Evolutionary conservation across 78 protist species (phyloP), one percentile per base, ranked within the genome.

Genomic region (Dictyostelium discoideum): DNA sequence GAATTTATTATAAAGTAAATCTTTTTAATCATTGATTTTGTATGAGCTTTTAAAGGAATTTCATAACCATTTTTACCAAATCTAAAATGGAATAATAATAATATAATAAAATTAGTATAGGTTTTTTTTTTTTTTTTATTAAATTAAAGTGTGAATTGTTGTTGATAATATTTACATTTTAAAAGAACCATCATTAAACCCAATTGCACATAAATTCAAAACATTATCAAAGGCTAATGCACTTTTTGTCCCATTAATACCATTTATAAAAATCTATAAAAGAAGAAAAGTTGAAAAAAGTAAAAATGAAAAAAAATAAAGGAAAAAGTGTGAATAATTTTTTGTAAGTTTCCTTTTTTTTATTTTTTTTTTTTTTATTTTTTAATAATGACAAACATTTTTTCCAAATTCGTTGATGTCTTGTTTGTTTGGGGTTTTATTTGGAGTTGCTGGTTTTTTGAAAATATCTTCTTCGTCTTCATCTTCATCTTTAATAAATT

Each of bases 1-100:
- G 85, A 50, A 44, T 80, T 79, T 5, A 26, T 39, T 26, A 88
- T 39, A 67, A 88, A 88, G 6, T 80, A 29, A 60, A 88, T 20
- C 54, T 88, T 88, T 88, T 60, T 29, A 29, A 88, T 39, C 26
- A 76, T n/a, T 16, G 81, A 46, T 44, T 78, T 78, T n/a, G 87
- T 16, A 24, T 40, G 29, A 14, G 44, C 44, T 26, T 42, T 78
- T 39, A 80, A 80, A 3, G 44, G 20, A 14, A 9, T 24, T 65
- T 88, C 93, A 46, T 63, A 63, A 63, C 87, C 93, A 63, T 65
- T 22, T 24, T 67, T 83, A 32, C 93, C 93, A 48, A 88, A 88
- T 18, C 93, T 87, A 87, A 4, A 18, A 39, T 14, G 22, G 32
- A 22, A n/a, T n/a, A n/a, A n/a, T 3, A 46, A 46, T 46, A 74